A percentile compares a stretch with the other conserved stretches of the same genome.
Evolutionary conservation across 306 rosid genomes (phyloP).

Genomic region (Vigna mungo): DNA sequence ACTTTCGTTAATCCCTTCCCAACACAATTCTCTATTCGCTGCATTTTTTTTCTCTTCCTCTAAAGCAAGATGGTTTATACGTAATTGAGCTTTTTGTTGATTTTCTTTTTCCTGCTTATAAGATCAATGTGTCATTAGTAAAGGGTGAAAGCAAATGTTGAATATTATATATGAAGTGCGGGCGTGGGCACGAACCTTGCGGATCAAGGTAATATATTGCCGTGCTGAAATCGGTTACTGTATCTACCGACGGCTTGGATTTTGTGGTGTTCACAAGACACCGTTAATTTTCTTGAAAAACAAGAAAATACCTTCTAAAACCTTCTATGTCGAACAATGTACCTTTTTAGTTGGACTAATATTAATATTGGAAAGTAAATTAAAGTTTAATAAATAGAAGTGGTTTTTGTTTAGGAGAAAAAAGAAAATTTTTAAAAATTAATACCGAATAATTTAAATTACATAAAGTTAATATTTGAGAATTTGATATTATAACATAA

Average conservation of each 20-base stretch:
- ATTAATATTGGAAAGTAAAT: not conserved
- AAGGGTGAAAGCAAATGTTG: not conserved
- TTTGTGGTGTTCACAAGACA: not conserved
- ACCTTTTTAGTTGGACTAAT: not conserved
- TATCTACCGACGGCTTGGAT: not conserved
- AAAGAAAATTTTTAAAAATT: not conserved
- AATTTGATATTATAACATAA: not conserved
- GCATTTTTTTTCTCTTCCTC: not conserved
- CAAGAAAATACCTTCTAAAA: not conserved
- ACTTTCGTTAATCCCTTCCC: constrained; percentile 39
- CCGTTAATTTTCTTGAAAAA: not conserved
- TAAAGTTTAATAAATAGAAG: not conserved
- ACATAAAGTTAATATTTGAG: not conserved
- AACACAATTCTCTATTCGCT: constrained; percentile 5
- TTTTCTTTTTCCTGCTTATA: not conserved
- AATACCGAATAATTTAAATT: not conserved
- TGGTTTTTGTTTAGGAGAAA: not conserved
- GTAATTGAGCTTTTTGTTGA: not conserved
- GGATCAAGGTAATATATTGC: constrained; percentile 20
- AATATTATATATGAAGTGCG: constrained; percentile 12
- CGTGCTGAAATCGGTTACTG: constrained; percentile 17
- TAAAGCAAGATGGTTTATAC: not conserved
- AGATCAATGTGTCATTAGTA: not conserved
- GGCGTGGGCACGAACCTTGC: constrained; percentile 19
- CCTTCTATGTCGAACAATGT: not conserved